Base-by-base conservation (phyloP, 805 yeast species). In the Ogataea degrootiae region DNA sequence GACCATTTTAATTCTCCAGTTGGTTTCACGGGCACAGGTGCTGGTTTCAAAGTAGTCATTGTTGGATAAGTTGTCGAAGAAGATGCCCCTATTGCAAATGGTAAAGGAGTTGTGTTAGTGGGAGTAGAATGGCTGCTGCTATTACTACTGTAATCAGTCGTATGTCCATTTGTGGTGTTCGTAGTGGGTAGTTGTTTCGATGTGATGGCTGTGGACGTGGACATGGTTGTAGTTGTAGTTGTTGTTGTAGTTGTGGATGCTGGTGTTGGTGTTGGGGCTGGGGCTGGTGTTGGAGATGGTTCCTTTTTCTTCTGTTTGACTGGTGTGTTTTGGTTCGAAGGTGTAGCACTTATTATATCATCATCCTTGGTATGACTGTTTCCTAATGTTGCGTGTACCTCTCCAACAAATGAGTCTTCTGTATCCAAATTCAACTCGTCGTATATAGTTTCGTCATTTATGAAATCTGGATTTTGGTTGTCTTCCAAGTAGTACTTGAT, bases 371-470 rank as follows among this genome's bases (percentile, higher is more conserved):
- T 44, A n/a, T 33, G 37, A 7, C 8, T 23, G 4, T 23, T 34
- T 23, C 42, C 53, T 35, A 53, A 39, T 5, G 58, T 41, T 8
- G 57, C 60, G 38, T 62, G 65, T 34, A 62, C 61, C 29, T 65
- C 71, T 23, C 54, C 62, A 45, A 50, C 65, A 56, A 50, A 53
- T 5, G 60, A 55, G 40, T 63, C 68, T 26, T 81, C 83, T 37
- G 63, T 60, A 26, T 76, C 82, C 42, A 91, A 76, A 46, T 84
- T 87, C 60, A 94, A 75, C 47, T 84, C 91, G 57, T 94, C 98
- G 67, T 92, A 94, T 53, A 94, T 81, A 17, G 90, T 90, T 56
- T 92, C 97, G 65, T 94, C 96, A 60, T 90, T 96, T 39, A 92
- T 85, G 63, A 91, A 94, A 62, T 94, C 98, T 7, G 84, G 94